Conservation (phyloP, 2,329 filamentous ascomycete genomes). For the Trichophyton verrucosum region DNA sequence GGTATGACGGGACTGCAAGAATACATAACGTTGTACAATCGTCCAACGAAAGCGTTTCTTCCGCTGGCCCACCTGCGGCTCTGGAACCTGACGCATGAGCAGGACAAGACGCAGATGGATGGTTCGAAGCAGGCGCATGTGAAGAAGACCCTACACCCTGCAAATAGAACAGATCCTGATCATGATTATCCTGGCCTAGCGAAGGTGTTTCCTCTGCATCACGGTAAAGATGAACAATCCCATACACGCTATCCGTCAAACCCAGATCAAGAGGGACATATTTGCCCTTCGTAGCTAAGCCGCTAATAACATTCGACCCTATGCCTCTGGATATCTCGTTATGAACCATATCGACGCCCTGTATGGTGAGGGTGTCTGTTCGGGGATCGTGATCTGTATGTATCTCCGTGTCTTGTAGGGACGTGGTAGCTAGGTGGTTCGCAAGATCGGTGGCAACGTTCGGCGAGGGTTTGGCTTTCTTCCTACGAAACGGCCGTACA, state of each 20-base stretch:
- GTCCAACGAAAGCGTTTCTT: constrained; percentile 23
- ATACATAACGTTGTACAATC: constrained; percentile 85
- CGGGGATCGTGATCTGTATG: constrained; percentile 41
- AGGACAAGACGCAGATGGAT: too few relatives aligned
- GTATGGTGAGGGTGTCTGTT: constrained; percentile 67
- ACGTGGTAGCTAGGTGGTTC: background rate
- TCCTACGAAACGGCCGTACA: constrained; percentile 11
- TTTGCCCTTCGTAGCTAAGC: constrained; percentile 68
- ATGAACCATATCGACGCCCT: constrained; percentile 64
- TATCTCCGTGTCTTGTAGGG: background rate
- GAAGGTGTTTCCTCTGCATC: constrained; percentile 63
- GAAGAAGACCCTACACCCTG: constrained; percentile 20
- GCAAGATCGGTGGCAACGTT: background rate
- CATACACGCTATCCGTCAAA: constrained; percentile 74
- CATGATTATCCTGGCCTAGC: constrained; percentile 32
- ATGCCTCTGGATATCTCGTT: constrained; percentile 36
- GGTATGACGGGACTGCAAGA: constrained; percentile 84
- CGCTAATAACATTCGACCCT: constrained; percentile 43
- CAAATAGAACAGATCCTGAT: constrained; percentile 35
- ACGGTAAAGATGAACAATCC: constrained; percentile 85
- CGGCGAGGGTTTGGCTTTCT: background rate
- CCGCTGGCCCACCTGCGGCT: background rate
- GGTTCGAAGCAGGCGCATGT: too few relatives aligned
- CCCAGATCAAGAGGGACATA: constrained; percentile 59
- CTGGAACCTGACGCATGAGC: too few relatives aligned